Conservation (phyloP, 305 asterid genomes). For the Galium porrigens region DNA sequence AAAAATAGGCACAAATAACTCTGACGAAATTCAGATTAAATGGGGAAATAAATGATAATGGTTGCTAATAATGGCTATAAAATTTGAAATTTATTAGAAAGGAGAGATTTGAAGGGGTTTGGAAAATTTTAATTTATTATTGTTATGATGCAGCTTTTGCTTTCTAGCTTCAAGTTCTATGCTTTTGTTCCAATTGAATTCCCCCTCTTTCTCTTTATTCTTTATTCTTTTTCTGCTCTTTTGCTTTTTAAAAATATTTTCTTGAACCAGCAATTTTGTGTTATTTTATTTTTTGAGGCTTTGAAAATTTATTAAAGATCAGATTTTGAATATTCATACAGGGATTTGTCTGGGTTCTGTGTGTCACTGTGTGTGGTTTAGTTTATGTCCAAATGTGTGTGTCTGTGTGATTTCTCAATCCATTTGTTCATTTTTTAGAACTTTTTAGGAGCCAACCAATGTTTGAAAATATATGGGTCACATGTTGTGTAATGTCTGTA, state of each 20-base stretch:
- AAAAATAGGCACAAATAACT: slow-evolving; percentile 3
- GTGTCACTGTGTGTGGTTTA: slow-evolving; percentile 3
- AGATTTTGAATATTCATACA: slow-evolving; percentile 13
- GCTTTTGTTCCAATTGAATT: neutral
- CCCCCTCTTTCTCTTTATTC: slow-evolving; percentile 5
- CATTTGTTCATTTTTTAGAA: slow-evolving; percentile 5
- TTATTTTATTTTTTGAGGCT: slow-evolving; percentile 3
- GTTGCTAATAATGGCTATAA: slow-evolving; percentile 9
- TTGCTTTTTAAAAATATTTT: neutral
- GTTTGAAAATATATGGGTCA: slow-evolving; percentile 16
- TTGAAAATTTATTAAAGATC: slow-evolving; percentile 8
- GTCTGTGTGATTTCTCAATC: slow-evolving; percentile 17
- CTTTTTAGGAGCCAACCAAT: slow-evolving; percentile 17
- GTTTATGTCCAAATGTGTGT: neutral
- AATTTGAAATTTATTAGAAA: neutral
- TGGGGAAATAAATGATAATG: slow-evolving; percentile 8
- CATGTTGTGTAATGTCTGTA: slow-evolving; percentile 6
- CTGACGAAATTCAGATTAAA: neutral
- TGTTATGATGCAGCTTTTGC: slow-evolving; percentile 20
- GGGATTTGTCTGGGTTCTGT: slow-evolving; percentile 1
- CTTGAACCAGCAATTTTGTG: neutral
- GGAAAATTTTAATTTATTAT: slow-evolving; percentile 14
- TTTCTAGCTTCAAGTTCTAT: slow-evolving; percentile 8
- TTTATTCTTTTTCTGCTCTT: neutral
- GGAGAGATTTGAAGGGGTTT: neutral